Evolutionary conservation across 2,329 filamentous ascomycete species (phyloP).

Genomic region (Bertia moriformis): DNA sequence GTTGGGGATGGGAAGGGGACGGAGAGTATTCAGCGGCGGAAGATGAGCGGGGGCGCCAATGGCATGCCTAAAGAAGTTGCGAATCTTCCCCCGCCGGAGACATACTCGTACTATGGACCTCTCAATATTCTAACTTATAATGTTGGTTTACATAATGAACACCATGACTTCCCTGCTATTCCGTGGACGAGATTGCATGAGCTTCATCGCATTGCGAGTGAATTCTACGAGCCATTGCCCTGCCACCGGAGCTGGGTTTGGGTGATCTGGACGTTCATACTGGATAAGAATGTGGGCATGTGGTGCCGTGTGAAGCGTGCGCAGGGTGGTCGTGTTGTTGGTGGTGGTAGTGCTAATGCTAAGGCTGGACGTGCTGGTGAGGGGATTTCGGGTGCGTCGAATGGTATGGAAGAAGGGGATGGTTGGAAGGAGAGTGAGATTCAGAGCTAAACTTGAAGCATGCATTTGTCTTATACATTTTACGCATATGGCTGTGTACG

Average conservation of each 20-base stretch:
- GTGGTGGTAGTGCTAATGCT: constrained; percentile 13
- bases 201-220: constrained; percentile 65
- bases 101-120: constrained; percentile 89
- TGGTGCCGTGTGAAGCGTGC: constrained; percentile 87
- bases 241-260: constrained; percentile 79
- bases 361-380: neutral
- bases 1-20: constrained; percentile 36
- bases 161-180: constrained; percentile 94
- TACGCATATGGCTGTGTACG: too few species aligned
- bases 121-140: constrained; percentile 93
- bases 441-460: neutral
- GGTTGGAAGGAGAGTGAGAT: constrained; percentile 1
- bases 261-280: constrained; percentile 91
- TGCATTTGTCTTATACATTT: too few species aligned
- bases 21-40: constrained; percentile 30
- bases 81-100: constrained; percentile 64
- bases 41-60: constrained; percentile 8
- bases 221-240: constrained; percentile 84
- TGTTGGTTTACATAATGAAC: constrained; percentile 94
- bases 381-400: neutral
- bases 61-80: constrained; percentile 16
- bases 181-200: constrained; percentile 78
- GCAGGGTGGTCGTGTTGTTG: constrained; percentile 53
- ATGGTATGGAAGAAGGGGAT: neutral
- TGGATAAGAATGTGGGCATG: constrained; percentile 76